Evolutionary conservation across 2,329 filamentous ascomycete species (phyloP).

Genomic region (Aspergillus puulaauensis): DNA sequence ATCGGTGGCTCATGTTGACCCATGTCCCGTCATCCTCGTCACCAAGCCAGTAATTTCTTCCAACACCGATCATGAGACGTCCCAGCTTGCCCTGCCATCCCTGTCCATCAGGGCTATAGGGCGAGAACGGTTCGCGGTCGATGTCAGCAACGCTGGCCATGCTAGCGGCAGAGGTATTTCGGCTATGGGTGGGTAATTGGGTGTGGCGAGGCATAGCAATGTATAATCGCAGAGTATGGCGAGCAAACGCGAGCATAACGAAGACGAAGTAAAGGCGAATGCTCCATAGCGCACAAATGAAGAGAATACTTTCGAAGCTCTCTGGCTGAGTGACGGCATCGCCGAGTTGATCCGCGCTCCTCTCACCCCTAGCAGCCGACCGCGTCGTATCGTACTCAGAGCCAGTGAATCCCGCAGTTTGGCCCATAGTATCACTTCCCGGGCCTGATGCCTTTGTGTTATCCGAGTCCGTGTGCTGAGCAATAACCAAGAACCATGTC

Average conservation of each 20-base stretch:
- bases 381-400: slow-evolving; percentile 61
- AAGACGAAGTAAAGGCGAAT: slow-evolving; percentile 81
- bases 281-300: slow-evolving; percentile 72
- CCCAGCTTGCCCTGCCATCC: slow-evolving; percentile 79
- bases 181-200: slow-evolving; percentile 41
- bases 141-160: slow-evolving; percentile 48
- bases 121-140: slow-evolving; percentile 67
- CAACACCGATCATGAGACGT: slow-evolving; percentile 72
- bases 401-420: slow-evolving; percentile 64
- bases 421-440: slow-evolving; percentile 58
- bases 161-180: slow-evolving; percentile 47
- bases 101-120: slow-evolving; percentile 68
- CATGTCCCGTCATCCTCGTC: slow-evolving; percentile 59
- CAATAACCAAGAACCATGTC: slow-evolving; percentile 80
- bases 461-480: slow-evolving; percentile 55
- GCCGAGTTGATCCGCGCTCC: slow-evolving; percentile 51
- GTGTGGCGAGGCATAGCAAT: slow-evolving; percentile 43
- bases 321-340: slow-evolving; percentile 66
- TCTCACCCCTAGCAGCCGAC: slow-evolving; percentile 48
- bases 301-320: slow-evolving; percentile 71
- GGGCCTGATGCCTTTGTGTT: slow-evolving; percentile 45
- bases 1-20: slow-evolving; percentile 64
- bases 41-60: slow-evolving; percentile 78
- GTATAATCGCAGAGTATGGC: slow-evolving; percentile 69
- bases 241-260: slow-evolving; percentile 79